Evolutionary conservation across 345 rosid genomes (phyloP).

Genomic region (Gossypium mustelinum): DNA sequence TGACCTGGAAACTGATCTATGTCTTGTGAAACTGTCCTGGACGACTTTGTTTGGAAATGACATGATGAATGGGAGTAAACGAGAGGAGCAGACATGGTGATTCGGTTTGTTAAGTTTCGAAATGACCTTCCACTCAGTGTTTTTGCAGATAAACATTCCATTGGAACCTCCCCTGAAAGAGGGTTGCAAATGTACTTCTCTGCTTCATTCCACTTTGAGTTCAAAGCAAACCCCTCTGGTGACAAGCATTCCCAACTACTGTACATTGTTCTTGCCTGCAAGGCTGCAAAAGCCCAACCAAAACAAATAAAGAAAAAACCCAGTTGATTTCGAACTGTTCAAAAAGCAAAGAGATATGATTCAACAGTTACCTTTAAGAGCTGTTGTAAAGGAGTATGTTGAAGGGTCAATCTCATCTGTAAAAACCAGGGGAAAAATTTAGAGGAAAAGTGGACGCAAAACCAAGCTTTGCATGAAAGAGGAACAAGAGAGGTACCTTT

Average conservation of each 20-base stretch:
- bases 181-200: conserved; percentile 96
- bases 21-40: conserved; percentile 25
- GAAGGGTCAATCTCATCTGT: conserved; percentile 94
- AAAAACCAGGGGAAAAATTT: conserved; percentile 1
- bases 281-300: conserved; percentile 40
- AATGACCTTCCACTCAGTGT: conserved; percentile 75
- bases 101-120: conserved; percentile 35
- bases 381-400: conserved; percentile 82
- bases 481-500: conserved; percentile 26
- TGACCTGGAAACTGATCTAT: conserved; percentile 27
- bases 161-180: conserved; percentile 94
- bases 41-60: conserved; percentile 34
- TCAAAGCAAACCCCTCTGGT: conserved; percentile 75
- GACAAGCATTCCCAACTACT: conserved; percentile 59
- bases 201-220: conserved; percentile 97
- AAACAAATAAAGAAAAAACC: background rate
- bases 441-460: background rate
- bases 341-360: background rate
- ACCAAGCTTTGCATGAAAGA: conserved; percentile 3
- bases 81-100: conserved; percentile 84
- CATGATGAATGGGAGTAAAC: conserved; percentile 37
- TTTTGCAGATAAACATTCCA: conserved; percentile 92
- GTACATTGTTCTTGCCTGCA: conserved; percentile 64
- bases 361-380: conserved; percentile 59
- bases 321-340: background rate